phyloP scores from a whole-genome alignment of 768 basidiomycete genomes.

The Lactifluus echinatus region DNA sequence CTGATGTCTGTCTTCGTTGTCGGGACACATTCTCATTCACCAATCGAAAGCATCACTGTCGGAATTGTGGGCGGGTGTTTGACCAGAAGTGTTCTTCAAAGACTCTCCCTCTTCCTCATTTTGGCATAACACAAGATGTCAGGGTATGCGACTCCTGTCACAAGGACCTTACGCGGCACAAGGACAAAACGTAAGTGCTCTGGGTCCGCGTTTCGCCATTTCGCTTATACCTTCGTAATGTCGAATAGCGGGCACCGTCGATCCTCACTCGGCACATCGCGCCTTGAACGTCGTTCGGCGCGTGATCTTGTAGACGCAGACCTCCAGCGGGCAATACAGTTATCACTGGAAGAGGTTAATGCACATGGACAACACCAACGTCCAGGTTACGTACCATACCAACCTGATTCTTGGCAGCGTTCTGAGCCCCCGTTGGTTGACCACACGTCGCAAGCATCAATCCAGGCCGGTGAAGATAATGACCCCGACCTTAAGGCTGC shows the following conservation, averaged over 20 bases:
- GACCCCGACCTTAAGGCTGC: slow-evolving; percentile 90
- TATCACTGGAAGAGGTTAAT: slow-evolving; percentile 74
- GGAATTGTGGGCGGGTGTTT: slow-evolving; percentile 96
- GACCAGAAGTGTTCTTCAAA: slow-evolving; percentile 90
- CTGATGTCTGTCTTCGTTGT: slow-evolving; percentile 89
- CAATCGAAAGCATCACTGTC: slow-evolving; percentile 96
- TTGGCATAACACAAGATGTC: slow-evolving; percentile 87
- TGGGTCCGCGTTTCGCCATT: background rate
- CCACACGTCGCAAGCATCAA: slow-evolving; percentile 20
- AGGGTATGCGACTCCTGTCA: slow-evolving; percentile 90
- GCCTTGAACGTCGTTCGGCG: slow-evolving; percentile 44
- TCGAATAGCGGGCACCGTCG: slow-evolving; percentile 39
- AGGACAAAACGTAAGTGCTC: slow-evolving; percentile 44
- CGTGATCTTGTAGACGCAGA: slow-evolving; percentile 75
- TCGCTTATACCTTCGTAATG: slow-evolving; percentile 18
- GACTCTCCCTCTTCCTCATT: slow-evolving; percentile 77
- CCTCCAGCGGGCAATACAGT: slow-evolving; percentile 85
- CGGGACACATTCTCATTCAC: slow-evolving; percentile 87
- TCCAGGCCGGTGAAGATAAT: slow-evolving; percentile 58
- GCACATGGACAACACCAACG: slow-evolving; percentile 36
- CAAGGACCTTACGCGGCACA: slow-evolving; percentile 62
- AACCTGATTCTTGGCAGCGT: slow-evolving; percentile 50
- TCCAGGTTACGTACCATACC: slow-evolving; percentile 60
- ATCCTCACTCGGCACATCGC: slow-evolving; percentile 46
- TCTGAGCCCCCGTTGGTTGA: slow-evolving; percentile 64